Evolutionary conservation across 306 rosid genomes (phyloP), one percentile per base, ranked within the genome.

Genomic region (Potentilla sterilis): DNA sequence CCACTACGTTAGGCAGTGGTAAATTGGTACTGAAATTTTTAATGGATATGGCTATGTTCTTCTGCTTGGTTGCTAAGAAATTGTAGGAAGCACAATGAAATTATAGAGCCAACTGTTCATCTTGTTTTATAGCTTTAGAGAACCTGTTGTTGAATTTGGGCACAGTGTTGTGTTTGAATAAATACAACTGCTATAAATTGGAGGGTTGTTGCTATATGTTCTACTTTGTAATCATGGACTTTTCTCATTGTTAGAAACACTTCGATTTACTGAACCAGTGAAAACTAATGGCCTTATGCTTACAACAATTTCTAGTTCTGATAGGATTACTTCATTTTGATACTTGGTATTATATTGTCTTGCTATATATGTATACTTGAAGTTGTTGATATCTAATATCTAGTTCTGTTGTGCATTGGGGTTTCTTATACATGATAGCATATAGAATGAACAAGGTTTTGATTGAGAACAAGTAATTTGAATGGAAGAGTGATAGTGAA

Each of bases 401-500:
- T 28, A 28, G 28, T 28, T 28, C 28, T 28, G 28, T 28, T 28
- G 6, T 19, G 62, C 24, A 55, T 28, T 28, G 74, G 35, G 47
- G 59, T 73, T 65, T 19, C 62, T 28, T 78, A 69, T 59, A 8
- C 51, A 38, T 70, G 28, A 49, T 18, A 16, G 44, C 52, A 22
- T 28, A 9, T 69, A 51, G 68, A 81, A 57, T 32, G 48, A 73
- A 24, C 58, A 43, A 52, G 62, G 52, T 71, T 21, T 1, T 61
- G 41, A 75, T 46, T 44, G 22, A 15, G 44, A 18, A 43, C 24
- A 42, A 41, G 16, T 32, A 65, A 65, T 73, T 66, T 73, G 61
- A 64, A 70, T 73, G 75, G 81, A 59, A 69, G n/a, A n/a, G 69
- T 70, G 61, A 75, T 35, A 32, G 28, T 62, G 66, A 78, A 71